phyloP scores from a whole-genome alignment of 2,329 filamentous ascomycete genomes.

The Alternaria metachromatica region DNA sequence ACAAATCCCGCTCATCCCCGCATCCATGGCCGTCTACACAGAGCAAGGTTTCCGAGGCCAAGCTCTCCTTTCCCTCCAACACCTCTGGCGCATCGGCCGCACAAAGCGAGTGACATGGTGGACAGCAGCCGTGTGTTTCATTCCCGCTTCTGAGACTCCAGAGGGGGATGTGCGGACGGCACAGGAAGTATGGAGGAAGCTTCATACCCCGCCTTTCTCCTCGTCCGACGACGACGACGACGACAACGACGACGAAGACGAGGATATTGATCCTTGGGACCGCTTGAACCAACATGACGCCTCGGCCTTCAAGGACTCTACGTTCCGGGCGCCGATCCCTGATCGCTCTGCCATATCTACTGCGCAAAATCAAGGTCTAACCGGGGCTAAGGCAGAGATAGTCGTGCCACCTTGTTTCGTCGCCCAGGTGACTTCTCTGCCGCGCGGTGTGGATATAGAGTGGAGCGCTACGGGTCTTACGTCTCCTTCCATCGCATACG shows the following conservation, averaged over 20 bases:
- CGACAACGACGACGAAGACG: slow-evolving; percentile 51
- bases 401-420: slow-evolving; percentile 71
- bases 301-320: slow-evolving; percentile 27
- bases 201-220: neutral
- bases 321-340: slow-evolving; percentile 53
- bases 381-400: too few species aligned
- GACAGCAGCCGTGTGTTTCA: slow-evolving; percentile 70
- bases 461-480: slow-evolving; percentile 76
- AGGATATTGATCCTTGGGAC: slow-evolving; percentile 71
- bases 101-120: slow-evolving; percentile 77
- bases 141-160: slow-evolving; percentile 12
- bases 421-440: slow-evolving; percentile 77
- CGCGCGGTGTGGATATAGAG: slow-evolving; percentile 76
- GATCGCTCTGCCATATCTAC: slow-evolving; percentile 12
- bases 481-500: neutral
- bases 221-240: slow-evolving; percentile 38
- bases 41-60: slow-evolving; percentile 60
- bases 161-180: slow-evolving; percentile 44
- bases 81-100: slow-evolving; percentile 82
- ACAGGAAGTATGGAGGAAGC: slow-evolving; percentile 55
- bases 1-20: slow-evolving; percentile 86
- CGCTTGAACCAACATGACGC: slow-evolving; percentile 66
- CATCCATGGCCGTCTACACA: slow-evolving; percentile 70
- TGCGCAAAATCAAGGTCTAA: neutral
- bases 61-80: slow-evolving; percentile 78